phyloP scores from a whole-genome alignment of 2,329 filamentous ascomycete species.

The Neurospora crassa region DNA sequence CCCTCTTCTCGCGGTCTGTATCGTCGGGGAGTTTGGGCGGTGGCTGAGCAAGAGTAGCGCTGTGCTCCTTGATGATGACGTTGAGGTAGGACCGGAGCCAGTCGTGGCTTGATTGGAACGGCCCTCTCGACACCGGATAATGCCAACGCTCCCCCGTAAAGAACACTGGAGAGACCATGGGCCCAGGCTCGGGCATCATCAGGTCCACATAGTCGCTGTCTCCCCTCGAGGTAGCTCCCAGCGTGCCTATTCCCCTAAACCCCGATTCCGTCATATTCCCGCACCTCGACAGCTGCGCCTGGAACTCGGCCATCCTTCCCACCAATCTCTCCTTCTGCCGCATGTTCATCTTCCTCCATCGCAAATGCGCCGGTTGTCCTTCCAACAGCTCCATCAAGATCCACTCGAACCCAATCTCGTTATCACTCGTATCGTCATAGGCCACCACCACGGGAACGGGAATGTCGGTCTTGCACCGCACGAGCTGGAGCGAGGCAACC shows the following conservation, averaged over 20 bases:
- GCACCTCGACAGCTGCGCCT: slow-evolving; percentile 19
- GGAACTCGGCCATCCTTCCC: slow-evolving; percentile 22
- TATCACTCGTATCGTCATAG: slow-evolving; percentile 22
- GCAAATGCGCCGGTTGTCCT: slow-evolving; percentile 16
- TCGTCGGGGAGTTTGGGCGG: slow-evolving; percentile 3
- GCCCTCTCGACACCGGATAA: slow-evolving; percentile 26
- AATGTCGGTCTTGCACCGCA: slow-evolving; percentile 23
- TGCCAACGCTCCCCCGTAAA: slow-evolving; percentile 23
- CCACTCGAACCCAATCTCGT: slow-evolving; percentile 30
- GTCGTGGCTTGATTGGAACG: slow-evolving; percentile 28
- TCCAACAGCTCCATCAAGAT: slow-evolving; percentile 25
- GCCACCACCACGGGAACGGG: slow-evolving; percentile 25
- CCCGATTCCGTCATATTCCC: slow-evolving; percentile 12
- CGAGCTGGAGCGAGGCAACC: slow-evolving; percentile 26
- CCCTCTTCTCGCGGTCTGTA: slow-evolving; percentile 21
- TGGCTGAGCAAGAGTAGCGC: slow-evolving; percentile 10
- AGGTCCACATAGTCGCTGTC: background rate
- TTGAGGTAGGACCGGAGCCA: slow-evolving; percentile 26
- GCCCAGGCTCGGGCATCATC: slow-evolving; percentile 11
- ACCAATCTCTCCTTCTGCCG: slow-evolving; percentile 24
- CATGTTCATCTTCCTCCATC: slow-evolving; percentile 24
- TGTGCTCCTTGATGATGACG: slow-evolving; percentile 23
- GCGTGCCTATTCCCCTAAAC: slow-evolving; percentile 19
- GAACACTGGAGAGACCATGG: slow-evolving; percentile 25
- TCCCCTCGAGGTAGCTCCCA: slow-evolving; percentile 9